Evolutionary conservation across 2,329 filamentous ascomycete genomes (phyloP), one percentile per base, ranked within the genome.

Genomic region (Colletotrichum truncatum): DNA sequence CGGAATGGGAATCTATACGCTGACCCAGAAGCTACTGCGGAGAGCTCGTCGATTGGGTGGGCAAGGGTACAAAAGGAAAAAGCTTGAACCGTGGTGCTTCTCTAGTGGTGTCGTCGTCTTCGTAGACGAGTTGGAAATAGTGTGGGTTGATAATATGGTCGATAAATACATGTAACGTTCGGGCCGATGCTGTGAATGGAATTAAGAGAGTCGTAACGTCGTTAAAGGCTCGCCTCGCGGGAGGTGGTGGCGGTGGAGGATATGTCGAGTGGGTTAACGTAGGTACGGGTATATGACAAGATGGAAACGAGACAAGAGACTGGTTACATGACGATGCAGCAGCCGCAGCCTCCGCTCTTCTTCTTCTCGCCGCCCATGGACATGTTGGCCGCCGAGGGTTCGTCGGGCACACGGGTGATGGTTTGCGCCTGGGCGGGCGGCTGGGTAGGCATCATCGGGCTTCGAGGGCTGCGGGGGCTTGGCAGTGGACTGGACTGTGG

Each of bases 261-360:
- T 59, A 54, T 60, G 46, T 58, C 48, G 52, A 18, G 49, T 10
- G 45, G 32, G 41, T n/a, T 41, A 43, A 41, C 30, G 58, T 56
- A 57, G 49, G 32, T 49, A 63, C 43, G 57, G 39, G 49, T 45
- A 63, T 54, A 46, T 43, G 41, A 39, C 49, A 52, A 25, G 48
- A 18, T 46, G 18, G 16, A 32, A 25, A 6, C n/a, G 18, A 11
- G 10, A 14, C 3, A 14, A 30, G 21, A 32, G 21, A 49, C 51
- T 26, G 51, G 38, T 77, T 74, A 85, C 84, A 85, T 85, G 67
- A 85, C 76, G 52, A 83, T 74, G 68, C 84, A 85, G 75, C 84
- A 85, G 48, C 81, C 82, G 68, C 83, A 85, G n/a, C 80, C 80
- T 4, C 73, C 76, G 51, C 76, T 77, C 71, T 81, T 81, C 51